Conservation (phyloP, 2,329 filamentous ascomycete species). For the Colletotrichum caudatum region DNA sequence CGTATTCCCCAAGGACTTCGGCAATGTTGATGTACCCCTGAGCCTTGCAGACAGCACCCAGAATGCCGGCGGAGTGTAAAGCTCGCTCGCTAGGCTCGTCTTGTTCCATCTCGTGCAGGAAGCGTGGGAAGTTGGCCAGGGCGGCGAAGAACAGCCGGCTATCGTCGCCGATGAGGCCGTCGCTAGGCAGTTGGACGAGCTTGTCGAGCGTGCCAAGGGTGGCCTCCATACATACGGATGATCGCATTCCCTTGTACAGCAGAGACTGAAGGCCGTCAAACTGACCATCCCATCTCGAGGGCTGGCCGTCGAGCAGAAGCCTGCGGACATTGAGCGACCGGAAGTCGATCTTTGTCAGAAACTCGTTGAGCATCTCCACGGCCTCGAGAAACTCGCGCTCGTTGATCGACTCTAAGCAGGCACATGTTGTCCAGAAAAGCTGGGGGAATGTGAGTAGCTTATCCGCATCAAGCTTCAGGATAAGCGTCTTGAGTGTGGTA, state of each 20-base stretch:
- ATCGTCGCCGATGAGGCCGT: conserved; percentile 83
- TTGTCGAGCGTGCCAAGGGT: conserved; percentile 83
- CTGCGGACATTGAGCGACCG: conserved; percentile 75
- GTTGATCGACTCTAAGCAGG: conserved; percentile 96
- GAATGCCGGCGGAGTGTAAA: conserved; percentile 73
- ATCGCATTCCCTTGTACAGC: conserved; percentile 92
- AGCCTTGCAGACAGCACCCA: conserved; percentile 78
- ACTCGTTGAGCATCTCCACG: conserved; percentile 88
- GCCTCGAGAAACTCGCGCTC: conserved; percentile 95
- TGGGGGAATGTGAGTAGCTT: conserved; percentile 92
- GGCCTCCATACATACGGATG: conserved; percentile 82
- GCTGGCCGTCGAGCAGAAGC: conserved; percentile 81
- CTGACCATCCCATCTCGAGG: conserved; percentile 86
- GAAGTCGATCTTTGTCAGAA: conserved; percentile 87
- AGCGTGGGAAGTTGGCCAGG: conserved; percentile 91
- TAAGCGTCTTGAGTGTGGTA: conserved; percentile 92
- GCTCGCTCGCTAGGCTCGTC: conserved; percentile 66
- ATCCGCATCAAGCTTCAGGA: conserved; percentile 82
- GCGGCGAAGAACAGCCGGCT: conserved; percentile 85
- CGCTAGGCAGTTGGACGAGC: conserved; percentile 82
- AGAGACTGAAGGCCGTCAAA: conserved; percentile 90
- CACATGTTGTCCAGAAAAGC: conserved; percentile 97
- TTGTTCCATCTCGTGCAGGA: conserved; percentile 82
- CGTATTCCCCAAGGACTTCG: conserved; percentile 76
- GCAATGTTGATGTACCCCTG: conserved; percentile 77